phyloP scores from a whole-genome alignment of 768 basidiomycete species.

The Suillus weaverae region DNA sequence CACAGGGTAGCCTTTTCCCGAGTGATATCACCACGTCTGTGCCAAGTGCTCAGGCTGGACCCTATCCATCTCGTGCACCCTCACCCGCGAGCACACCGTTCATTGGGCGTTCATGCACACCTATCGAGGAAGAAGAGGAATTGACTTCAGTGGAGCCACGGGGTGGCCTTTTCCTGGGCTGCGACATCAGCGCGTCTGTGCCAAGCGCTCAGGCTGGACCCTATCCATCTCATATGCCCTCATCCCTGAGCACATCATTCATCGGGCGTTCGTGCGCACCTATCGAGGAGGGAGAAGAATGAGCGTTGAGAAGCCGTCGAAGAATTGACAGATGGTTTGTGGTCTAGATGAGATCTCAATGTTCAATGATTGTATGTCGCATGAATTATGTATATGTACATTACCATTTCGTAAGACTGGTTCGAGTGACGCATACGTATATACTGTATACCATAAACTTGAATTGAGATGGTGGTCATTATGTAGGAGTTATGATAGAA shows the following conservation, averaged over 20 bases:
- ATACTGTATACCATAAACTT: slow-evolving; percentile 29
- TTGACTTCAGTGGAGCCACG: background rate
- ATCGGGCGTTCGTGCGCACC: background rate
- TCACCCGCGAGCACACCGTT: background rate
- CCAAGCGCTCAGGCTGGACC: background rate
- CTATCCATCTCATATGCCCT: no score
- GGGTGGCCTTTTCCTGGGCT: no score
- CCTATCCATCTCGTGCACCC: no score
- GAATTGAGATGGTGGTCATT: slow-evolving; percentile 13
- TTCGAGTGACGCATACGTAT: slow-evolving; percentile 19
- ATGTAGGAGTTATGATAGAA: no score
- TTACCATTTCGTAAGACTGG: slow-evolving; percentile 22
- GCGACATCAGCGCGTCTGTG: background rate
- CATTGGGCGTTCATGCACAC: background rate
- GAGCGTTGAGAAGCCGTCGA: background rate
- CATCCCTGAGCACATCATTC: background rate
- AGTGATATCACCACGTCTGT: background rate
- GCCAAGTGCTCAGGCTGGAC: background rate
- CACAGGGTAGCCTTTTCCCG: background rate
- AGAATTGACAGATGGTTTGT: background rate
- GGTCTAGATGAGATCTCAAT: background rate
- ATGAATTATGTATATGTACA: slow-evolving; percentile 23
- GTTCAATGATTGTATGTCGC: background rate
- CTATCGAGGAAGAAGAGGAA: background rate
- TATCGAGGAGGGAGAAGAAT: background rate